phyloP scores from a whole-genome alignment of 495 filamentous ascomycete species.

The Penicillium lividum region DNA sequence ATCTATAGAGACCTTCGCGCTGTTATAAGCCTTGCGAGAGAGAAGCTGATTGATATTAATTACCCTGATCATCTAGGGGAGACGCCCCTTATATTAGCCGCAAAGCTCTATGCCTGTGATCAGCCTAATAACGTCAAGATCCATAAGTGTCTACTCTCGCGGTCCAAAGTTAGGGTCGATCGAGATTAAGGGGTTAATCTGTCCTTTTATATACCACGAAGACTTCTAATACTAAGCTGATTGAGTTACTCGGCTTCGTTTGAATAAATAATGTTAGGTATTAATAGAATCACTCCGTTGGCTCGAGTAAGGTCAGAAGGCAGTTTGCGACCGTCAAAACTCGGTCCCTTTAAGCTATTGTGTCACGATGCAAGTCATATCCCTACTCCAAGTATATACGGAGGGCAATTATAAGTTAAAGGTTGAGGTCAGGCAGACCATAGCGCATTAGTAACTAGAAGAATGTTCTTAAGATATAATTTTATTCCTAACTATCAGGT shows the following conservation, averaged over 20 bases:
- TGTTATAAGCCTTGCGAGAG: not conserved
- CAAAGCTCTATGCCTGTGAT: not conserved
- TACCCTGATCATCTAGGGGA: conserved; percentile 4
- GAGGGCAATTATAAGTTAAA: not conserved
- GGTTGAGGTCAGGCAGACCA: not conserved
- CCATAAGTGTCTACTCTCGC: not conserved
- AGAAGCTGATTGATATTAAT: not conserved
- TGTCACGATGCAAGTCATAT: not conserved
- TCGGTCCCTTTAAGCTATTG: not conserved
- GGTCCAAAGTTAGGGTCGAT: not conserved
- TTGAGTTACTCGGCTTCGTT: not conserved
- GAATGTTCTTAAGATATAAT: not conserved
- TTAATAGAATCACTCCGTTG: not conserved
- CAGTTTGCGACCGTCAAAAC: not conserved
- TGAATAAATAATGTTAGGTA: not conserved
- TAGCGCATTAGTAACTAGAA: not conserved
- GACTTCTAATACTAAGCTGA: not conserved
- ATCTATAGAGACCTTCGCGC: conserved; percentile 4
- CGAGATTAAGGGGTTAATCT: too few relatives aligned
- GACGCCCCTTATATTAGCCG: not conserved
- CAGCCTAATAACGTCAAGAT: not conserved
- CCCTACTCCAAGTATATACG: not conserved
- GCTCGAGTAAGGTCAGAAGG: not conserved
- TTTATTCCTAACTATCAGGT: not conserved
- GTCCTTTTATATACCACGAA: not conserved